Conservation (phyloP, 2,329 filamentous ascomycete genomes). For the Talaromyces pinophilus region DNA sequence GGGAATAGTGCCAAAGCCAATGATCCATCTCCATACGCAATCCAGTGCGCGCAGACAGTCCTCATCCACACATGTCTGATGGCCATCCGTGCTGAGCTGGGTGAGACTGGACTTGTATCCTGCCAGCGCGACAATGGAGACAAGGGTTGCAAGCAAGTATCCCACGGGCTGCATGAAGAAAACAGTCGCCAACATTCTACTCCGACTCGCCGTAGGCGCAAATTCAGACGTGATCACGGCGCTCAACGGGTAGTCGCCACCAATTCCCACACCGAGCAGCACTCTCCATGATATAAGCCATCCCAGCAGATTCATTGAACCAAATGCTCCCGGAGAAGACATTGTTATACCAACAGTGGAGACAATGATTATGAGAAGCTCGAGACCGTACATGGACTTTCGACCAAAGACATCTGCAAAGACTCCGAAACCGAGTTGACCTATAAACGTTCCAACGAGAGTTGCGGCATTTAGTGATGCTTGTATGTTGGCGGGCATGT, state of each 20-base stretch:
- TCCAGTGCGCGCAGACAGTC: slow-evolving; percentile 46
- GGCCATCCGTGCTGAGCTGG: slow-evolving; percentile 34
- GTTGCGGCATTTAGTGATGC: slow-evolving; percentile 25
- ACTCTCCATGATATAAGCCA: slow-evolving; percentile 47
- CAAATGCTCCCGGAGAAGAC: slow-evolving; percentile 40
- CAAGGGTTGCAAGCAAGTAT: slow-evolving; percentile 70
- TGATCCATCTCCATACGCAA: slow-evolving; percentile 64
- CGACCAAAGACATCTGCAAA: slow-evolving; percentile 46
- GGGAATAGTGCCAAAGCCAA: slow-evolving; percentile 62
- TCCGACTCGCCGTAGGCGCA: slow-evolving; percentile 50
- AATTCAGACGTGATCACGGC: slow-evolving; percentile 67
- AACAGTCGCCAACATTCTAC: slow-evolving; percentile 80
- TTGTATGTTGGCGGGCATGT: slow-evolving; percentile 13
- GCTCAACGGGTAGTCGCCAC: slow-evolving; percentile 66
- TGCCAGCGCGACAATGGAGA: slow-evolving; percentile 71
- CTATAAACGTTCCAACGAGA: slow-evolving; percentile 33
- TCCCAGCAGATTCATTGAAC: slow-evolving; percentile 40
- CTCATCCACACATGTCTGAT: slow-evolving; percentile 57
- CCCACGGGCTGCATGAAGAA: slow-evolving; percentile 85
- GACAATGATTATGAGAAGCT: slow-evolving; percentile 47
- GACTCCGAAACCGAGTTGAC: slow-evolving; percentile 35
- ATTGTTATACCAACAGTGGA: slow-evolving; percentile 45
- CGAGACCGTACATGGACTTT: slow-evolving; percentile 49
- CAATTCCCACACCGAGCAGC: slow-evolving; percentile 54
- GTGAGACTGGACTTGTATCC: slow-evolving; percentile 65